Conservation (phyloP, 495 filamentous ascomycete genomes). For the Terfezia boudieri region DNA sequence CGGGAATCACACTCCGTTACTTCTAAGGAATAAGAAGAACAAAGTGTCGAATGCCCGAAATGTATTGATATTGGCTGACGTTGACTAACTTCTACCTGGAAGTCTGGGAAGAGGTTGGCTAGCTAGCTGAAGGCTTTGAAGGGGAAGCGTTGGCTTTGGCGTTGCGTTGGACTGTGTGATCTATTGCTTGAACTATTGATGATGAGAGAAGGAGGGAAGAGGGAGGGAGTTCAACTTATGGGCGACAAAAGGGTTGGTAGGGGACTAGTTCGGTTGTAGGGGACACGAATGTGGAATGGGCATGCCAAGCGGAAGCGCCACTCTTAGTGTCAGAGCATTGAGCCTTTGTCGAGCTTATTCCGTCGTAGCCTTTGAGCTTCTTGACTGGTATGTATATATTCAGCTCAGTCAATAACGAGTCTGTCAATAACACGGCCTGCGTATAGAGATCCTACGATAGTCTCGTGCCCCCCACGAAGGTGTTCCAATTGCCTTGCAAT, state of each 20-base stretch:
- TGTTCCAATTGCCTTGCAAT: no score
- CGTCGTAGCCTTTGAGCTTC: no score
- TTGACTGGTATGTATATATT: no score
- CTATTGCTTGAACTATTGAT: not conserved
- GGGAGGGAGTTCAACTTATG: not conserved
- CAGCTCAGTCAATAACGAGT: no score
- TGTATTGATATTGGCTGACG: not conserved
- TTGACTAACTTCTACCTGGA: not conserved
- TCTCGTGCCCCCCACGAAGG: no score
- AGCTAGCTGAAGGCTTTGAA: constrained; percentile 9
- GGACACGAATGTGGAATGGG: not conserved
- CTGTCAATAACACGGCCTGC: no score
- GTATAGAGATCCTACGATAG: no score
- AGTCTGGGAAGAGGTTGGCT: not conserved
- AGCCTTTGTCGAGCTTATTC: no score
- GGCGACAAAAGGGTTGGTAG: not conserved
- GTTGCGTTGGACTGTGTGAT: constrained; percentile 5
- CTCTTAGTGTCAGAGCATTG: no score
- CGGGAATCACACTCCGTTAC: not conserved
- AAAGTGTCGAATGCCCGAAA: not conserved
- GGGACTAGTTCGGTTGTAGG: not conserved
- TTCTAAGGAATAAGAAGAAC: not conserved
- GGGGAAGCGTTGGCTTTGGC: constrained; percentile 3
- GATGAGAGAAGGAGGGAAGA: not conserved
- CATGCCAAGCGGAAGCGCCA: no score